phyloP scores from a whole-genome alignment of 2,329 filamentous ascomycete genomes.

The Xylaria polymorpha region DNA sequence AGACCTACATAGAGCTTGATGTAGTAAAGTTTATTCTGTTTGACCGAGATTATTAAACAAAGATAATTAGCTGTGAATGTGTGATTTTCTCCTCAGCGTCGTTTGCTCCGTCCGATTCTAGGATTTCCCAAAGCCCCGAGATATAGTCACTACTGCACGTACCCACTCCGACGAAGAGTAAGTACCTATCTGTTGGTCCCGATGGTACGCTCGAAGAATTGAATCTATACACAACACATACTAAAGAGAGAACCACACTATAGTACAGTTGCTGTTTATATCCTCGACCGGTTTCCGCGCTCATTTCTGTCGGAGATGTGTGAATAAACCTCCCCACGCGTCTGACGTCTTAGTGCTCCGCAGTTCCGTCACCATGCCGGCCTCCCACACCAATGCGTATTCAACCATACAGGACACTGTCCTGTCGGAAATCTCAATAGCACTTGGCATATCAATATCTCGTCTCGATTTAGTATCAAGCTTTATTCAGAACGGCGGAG shows the following conservation, averaged over 20 bases:
- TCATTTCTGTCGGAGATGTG: not conserved
- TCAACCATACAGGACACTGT: not conserved
- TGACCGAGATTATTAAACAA: not conserved
- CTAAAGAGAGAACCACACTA: not conserved
- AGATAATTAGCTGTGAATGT: not conserved
- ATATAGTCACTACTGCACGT: not conserved
- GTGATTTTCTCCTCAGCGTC: not conserved
- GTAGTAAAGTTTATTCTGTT: not conserved
- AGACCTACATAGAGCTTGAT: not conserved
- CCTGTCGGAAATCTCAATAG: conserved; percentile 7
- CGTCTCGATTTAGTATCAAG: conserved; percentile 10
- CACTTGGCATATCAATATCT: not conserved
- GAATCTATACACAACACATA: not conserved
- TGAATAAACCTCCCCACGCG: not conserved
- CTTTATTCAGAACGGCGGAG: conserved; percentile 10
- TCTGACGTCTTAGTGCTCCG: not conserved
- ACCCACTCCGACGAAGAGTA: not conserved
- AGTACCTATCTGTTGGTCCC: not conserved
- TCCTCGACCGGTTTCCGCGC: not conserved
- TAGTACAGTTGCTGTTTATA: not conserved
- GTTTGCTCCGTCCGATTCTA: not conserved
- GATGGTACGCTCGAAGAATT: not conserved
- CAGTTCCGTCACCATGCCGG: not conserved
- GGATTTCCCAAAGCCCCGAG: not conserved
- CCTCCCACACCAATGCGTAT: not conserved